phyloP scores from a whole-genome alignment of 2,329 filamentous ascomycete species.

The Colletotrichum spaethianum region DNA sequence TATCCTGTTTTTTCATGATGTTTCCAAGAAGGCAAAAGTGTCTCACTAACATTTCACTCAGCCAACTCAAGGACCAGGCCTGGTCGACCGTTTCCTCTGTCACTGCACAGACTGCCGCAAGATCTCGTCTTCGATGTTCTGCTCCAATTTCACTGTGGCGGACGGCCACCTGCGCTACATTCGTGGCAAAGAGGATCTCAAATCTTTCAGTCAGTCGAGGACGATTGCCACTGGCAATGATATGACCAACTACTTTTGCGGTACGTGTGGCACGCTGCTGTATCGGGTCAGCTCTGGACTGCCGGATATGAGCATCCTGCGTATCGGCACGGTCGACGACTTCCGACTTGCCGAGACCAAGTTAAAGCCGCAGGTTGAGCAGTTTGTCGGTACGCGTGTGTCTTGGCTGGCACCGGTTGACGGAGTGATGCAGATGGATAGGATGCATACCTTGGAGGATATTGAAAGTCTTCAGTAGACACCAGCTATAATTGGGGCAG shows the following conservation, averaged over 20 bases:
- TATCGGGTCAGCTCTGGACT: conserved; percentile 63
- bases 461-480: not conserved
- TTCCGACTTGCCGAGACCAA: conserved; percentile 70
- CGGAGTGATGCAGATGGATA: conserved; percentile 7
- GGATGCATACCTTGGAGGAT: conserved; percentile 41
- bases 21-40: not conserved
- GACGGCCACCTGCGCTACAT: conserved; percentile 62
- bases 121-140: conserved; percentile 74
- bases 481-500: not conserved
- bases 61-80: conserved; percentile 60
- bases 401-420: conserved; percentile 57
- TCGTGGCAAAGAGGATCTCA: conserved; percentile 68
- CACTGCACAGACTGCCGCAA: conserved; percentile 75
- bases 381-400: conserved; percentile 66
- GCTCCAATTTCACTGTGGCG: conserved; percentile 68
- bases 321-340: conserved; percentile 75
- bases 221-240: conserved; percentile 61
- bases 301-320: conserved; percentile 62
- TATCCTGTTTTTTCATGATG: fast-evolving
- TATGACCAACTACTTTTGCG: conserved; percentile 76
- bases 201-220: conserved; percentile 58
- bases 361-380: conserved; percentile 67
- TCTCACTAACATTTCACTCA: conserved; percentile 42
- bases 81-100: conserved; percentile 69
- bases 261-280: conserved; percentile 72